Evolutionary conservation across 1,139 yeast species (phyloP).

Genomic region (Diutina neorugosa): DNA sequence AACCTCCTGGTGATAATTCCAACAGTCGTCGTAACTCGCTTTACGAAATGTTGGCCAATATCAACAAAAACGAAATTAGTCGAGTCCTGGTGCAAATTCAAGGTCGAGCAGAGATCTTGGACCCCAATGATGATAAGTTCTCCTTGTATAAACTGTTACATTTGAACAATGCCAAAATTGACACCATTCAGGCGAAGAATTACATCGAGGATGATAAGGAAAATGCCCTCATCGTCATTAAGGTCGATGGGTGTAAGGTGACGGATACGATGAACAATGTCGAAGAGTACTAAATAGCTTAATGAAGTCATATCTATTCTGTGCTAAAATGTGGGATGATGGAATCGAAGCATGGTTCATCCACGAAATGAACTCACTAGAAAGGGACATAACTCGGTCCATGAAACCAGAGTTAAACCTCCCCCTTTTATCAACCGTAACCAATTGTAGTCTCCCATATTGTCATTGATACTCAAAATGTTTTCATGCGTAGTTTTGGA

Average conservation of each 20-base stretch:
- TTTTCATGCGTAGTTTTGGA: no score
- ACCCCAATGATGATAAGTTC: constrained; percentile 21
- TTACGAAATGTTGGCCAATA: constrained; percentile 50
- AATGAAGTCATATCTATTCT: no score
- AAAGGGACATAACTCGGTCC: no score
- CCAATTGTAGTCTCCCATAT: no score
- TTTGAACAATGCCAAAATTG: constrained; percentile 53
- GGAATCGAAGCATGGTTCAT: no score
- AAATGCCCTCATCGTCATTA: constrained; percentile 53
- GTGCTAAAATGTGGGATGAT: no score
- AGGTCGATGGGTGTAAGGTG: constrained; percentile 58
- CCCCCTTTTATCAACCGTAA: no score
- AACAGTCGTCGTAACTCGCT: constrained; percentile 28
- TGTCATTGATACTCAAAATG: no score
- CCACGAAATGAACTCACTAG: no score
- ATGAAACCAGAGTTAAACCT: no score
- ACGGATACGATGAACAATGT: constrained; percentile 70
- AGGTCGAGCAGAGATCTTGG: constrained; percentile 57
- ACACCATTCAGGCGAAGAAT: constrained; percentile 47
- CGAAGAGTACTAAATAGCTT: constrained; percentile 20
- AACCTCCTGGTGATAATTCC: constrained; percentile 6
- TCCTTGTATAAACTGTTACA: constrained; percentile 49
- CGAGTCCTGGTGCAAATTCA: constrained; percentile 68
- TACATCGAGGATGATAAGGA: constrained; percentile 35
- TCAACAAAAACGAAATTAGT: constrained; percentile 67